Evolutionary conservation across 805 yeast species (phyloP).

Genomic region (Ogataea pilisensis): DNA sequence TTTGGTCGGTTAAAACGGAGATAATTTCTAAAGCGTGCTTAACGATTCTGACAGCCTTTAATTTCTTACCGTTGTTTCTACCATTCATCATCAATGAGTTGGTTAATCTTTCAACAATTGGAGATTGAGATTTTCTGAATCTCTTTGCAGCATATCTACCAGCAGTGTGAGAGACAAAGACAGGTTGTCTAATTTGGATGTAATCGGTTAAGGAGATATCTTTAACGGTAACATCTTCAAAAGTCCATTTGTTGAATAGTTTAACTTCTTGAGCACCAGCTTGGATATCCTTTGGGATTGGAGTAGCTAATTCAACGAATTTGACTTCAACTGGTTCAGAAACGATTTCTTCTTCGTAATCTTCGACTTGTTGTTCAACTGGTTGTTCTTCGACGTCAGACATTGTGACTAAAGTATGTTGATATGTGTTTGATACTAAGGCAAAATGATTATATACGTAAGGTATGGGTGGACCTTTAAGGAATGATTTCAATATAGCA

Average conservation of each 20-base stretch:
- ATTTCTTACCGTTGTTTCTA: slow-evolving; percentile 99
- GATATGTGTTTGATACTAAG: not conserved
- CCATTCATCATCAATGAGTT: slow-evolving; percentile 99
- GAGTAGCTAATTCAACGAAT: slow-evolving; percentile 84
- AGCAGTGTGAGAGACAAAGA: slow-evolving; percentile 97
- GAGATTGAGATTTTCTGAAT: slow-evolving; percentile 99
- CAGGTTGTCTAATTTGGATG: slow-evolving; percentile 97
- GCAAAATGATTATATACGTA: not conserved
- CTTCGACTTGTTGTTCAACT: slow-evolving; percentile 43
- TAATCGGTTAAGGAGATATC: slow-evolving; percentile 98
- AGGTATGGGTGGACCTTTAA: too few relatives aligned
- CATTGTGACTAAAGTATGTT: slow-evolving; percentile 37
- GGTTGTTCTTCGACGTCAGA: slow-evolving; percentile 80
- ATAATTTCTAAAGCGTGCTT: slow-evolving; percentile 99
- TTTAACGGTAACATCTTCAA: slow-evolving; percentile 95
- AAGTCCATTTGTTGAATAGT: slow-evolving; percentile 99
- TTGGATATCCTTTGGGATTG: slow-evolving; percentile 95
- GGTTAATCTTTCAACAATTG: slow-evolving; percentile 98
- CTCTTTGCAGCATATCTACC: slow-evolving; percentile 99
- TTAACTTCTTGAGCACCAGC: slow-evolving; percentile 94
- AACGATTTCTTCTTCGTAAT: slow-evolving; percentile 62
- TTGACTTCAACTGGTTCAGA: slow-evolving; percentile 79
- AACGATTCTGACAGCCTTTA: slow-evolving; percentile 99
- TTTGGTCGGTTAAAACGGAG: slow-evolving; percentile 94
- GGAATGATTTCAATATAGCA: too few relatives aligned